phyloP scores from a whole-genome alignment of 2,329 filamentous ascomycete genomes.

The Fragosphaeria purpurea region DNA sequence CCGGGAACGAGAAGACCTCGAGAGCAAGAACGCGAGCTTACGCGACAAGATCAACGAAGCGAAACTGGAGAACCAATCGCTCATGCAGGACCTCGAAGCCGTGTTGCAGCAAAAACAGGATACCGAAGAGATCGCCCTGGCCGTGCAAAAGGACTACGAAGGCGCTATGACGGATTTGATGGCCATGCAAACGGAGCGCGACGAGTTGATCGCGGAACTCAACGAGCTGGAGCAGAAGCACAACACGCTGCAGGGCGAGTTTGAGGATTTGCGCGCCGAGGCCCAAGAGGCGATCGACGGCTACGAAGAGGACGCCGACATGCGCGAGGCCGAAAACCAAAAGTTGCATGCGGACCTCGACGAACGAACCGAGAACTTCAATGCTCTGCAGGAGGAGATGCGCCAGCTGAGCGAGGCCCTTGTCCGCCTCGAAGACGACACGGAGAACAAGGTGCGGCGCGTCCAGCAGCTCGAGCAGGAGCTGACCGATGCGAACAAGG shows the following conservation, averaged over 20 bases:
- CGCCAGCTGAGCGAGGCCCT: conserved; percentile 80
- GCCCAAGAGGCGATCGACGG: conserved; percentile 57
- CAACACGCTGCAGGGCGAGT: conserved; percentile 42
- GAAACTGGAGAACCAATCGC: conserved; percentile 80
- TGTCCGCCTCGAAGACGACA: conserved; percentile 80
- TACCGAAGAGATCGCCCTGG: conserved; percentile 45
- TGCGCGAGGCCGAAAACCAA: conserved; percentile 60
- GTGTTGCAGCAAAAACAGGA: conserved; percentile 54
- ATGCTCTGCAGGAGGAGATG: conserved; percentile 88
- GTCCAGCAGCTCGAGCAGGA: conserved; percentile 79
- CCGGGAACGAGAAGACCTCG: conserved; percentile 72
- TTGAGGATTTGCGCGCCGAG: conserved; percentile 50
- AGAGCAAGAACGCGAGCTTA: conserved; percentile 71
- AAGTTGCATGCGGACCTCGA: conserved; percentile 61
- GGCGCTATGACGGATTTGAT: conserved; percentile 71
- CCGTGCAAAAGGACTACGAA: conserved; percentile 65
- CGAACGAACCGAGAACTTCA: conserved; percentile 76
- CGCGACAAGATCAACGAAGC: conserved; percentile 79
- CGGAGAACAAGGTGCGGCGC: conserved; percentile 64
- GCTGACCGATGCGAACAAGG: conserved; percentile 71
- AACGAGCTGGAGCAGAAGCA: conserved; percentile 32
- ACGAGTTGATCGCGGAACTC: conserved; percentile 49
- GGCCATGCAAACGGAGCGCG: conserved; percentile 69
- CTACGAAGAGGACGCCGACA: conserved; percentile 62
- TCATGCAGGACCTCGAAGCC: conserved; percentile 70